Conservation (phyloP, 2,329 filamentous ascomycete genomes). For the Fusarium sp. region DNA sequence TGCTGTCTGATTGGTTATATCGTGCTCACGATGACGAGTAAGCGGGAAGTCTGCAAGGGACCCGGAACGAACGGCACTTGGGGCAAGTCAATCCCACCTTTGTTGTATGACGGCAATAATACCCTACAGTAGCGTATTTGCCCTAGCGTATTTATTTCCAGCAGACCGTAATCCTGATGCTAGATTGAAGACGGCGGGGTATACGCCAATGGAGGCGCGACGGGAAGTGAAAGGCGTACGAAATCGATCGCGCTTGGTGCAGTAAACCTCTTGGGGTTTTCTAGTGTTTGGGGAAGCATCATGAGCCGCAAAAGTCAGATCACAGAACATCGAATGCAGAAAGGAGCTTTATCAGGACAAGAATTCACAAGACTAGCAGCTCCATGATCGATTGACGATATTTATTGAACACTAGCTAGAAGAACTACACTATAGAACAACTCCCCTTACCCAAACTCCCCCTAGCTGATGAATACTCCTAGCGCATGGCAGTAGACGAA, state of each 20-base stretch:
- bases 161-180: accelerated
- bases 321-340: neutral
- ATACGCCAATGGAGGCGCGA: neutral
- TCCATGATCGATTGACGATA: neutral
- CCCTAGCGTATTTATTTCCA: neutral
- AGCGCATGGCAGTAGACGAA: neutral
- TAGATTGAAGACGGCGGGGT: too few species aligned
- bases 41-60: neutral
- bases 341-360: neutral
- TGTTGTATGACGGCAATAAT: neutral
- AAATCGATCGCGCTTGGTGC: neutral
- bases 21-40: neutral
- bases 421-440: neutral
- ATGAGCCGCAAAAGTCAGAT: neutral
- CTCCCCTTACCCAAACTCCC: neutral
- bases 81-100: neutral
- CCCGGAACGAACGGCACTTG: neutral
- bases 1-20: neutral
- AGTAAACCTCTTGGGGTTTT: neutral
- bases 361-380: accelerated
- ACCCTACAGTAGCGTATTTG: too few species aligned
- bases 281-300: neutral
- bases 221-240: neutral
- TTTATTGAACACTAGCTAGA: neutral
- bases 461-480: neutral